These are phyloP conservation scores for Chlorociboria aeruginascens DNA, from an alignment of 495 filamentous ascomycete genomes.

Conservation along the genomic window DNA sequence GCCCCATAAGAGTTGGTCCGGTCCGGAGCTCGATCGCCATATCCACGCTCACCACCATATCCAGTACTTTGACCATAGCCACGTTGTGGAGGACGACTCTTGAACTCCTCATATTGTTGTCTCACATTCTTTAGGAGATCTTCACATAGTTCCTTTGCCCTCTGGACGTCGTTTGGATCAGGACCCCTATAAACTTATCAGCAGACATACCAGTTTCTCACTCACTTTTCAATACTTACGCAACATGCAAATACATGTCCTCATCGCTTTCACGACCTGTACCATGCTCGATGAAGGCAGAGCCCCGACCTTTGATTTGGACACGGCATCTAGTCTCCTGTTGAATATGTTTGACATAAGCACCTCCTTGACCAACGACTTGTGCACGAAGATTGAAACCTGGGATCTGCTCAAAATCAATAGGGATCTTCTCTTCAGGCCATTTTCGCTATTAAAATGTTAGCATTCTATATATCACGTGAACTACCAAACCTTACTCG, in stretches of 20 bases:
- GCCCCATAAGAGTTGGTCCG: conserved; percentile 20
- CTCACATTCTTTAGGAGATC: conserved; percentile 75
- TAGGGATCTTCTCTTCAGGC: conserved; percentile 90
- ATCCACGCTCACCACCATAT: conserved; percentile 20
- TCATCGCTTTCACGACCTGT: conserved; percentile 86
- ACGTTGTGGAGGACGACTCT: conserved; percentile 65
- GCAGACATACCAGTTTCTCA: neutral
- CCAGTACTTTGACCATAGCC: conserved; percentile 39
- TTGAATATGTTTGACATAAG: conserved; percentile 96
- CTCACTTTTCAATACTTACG: conserved; percentile 42
- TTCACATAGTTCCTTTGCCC: conserved; percentile 77
- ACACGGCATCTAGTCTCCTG: conserved; percentile 88
- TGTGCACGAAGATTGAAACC: conserved; percentile 96
- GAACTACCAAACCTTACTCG: conserved; percentile 46
- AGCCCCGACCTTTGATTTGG: conserved; percentile 96
- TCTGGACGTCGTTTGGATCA: conserved; percentile 72
- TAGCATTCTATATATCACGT: neutral
- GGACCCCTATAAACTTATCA: conserved; percentile 50
- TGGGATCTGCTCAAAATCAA: conserved; percentile 77
- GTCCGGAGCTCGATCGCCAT: conserved; percentile 19
- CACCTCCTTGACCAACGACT: conserved; percentile 85
- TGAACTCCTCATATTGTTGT: conserved; percentile 79
- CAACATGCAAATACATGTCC: conserved; percentile 88
- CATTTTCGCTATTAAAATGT: conserved; percentile 72
- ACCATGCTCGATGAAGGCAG: conserved; percentile 78